Conservation (phyloP, 1,284 basidiomycete species). For the Pyrrhoderma noxium region DNA sequence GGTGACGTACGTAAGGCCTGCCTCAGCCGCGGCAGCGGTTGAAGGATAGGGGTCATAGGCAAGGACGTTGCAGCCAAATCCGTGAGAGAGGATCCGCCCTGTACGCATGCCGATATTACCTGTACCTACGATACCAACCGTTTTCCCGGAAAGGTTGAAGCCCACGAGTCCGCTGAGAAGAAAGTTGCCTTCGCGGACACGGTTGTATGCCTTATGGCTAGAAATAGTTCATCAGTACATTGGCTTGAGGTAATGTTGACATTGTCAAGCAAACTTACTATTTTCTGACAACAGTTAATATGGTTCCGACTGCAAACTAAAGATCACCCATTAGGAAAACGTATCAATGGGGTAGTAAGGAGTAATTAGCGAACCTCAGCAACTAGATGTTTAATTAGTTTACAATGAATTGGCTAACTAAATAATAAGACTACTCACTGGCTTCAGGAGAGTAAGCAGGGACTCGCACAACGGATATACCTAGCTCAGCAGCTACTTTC, state of each 20-base stretch:
- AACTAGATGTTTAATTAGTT: no score
- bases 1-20: slow-evolving; percentile 32
- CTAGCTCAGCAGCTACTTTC: slow-evolving; percentile 20
- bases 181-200: slow-evolving; percentile 26
- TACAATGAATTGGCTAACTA: no score
- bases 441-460: slow-evolving; percentile 25
- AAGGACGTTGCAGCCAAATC: slow-evolving; percentile 10
- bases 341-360: slow-evolving; percentile 1
- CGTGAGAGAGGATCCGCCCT: slow-evolving; percentile 16
- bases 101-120: slow-evolving; percentile 36
- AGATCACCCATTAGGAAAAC: neutral
- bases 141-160: slow-evolving; percentile 36
- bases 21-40: slow-evolving; percentile 25
- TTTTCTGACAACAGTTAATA: slow-evolving; percentile 23
- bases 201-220: slow-evolving; percentile 24
- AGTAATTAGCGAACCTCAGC: neutral
- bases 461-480: slow-evolving; percentile 22
- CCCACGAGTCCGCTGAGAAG: slow-evolving; percentile 24
- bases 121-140: slow-evolving; percentile 44
- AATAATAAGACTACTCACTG: slow-evolving; percentile 16
- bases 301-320: slow-evolving; percentile 24
- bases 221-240: neutral
- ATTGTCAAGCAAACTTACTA: slow-evolving; percentile 16
- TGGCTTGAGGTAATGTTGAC: neutral
- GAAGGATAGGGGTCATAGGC: slow-evolving; percentile 41